Evolutionary conservation across 441 rosid genomes (phyloP).

Genomic region (Flueggea neowawraea): DNA sequence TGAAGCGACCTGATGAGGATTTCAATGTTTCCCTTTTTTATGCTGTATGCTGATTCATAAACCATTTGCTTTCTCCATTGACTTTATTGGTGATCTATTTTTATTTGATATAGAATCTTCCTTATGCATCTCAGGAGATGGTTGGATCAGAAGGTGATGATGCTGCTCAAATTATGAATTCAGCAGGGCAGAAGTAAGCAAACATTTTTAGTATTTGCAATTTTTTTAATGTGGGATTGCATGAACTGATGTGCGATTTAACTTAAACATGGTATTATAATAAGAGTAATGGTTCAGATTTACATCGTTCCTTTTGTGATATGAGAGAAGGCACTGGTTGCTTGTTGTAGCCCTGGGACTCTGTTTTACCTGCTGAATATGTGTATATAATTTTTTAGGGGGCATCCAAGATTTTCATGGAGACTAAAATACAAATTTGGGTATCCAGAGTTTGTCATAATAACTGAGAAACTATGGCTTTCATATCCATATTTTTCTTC

Average conservation of each 20-base stretch:
- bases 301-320: too few relatives aligned
- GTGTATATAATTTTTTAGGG: too few relatives aligned
- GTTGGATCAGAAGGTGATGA: slow-evolving; percentile 69
- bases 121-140: slow-evolving; percentile 52
- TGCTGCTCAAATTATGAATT: slow-evolving; percentile 54
- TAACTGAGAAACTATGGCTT: not conserved
- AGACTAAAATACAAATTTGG: not conserved
- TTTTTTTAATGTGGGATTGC: not conserved
- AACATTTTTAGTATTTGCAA: not conserved
- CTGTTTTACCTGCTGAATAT: too few relatives aligned
- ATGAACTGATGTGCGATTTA: not conserved
- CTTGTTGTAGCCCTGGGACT: too few relatives aligned
- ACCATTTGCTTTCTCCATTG: slow-evolving; percentile 15
- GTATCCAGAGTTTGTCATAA: not conserved
- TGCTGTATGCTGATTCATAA: slow-evolving; percentile 48
- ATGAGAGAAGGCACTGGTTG: too few relatives aligned
- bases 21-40: slow-evolving; percentile 67
- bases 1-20: slow-evolving; percentile 56
- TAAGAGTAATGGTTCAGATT: too few relatives aligned
- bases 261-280: not conserved
- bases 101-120: slow-evolving; percentile 6
- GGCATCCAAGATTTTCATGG: not conserved
- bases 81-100: slow-evolving; percentile 9
- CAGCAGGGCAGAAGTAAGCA: slow-evolving; percentile 65
- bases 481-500: too few relatives aligned